Base-by-base conservation (phyloP, 1,284 basidiomycete species). In the Psilocybe mexicana region DNA sequence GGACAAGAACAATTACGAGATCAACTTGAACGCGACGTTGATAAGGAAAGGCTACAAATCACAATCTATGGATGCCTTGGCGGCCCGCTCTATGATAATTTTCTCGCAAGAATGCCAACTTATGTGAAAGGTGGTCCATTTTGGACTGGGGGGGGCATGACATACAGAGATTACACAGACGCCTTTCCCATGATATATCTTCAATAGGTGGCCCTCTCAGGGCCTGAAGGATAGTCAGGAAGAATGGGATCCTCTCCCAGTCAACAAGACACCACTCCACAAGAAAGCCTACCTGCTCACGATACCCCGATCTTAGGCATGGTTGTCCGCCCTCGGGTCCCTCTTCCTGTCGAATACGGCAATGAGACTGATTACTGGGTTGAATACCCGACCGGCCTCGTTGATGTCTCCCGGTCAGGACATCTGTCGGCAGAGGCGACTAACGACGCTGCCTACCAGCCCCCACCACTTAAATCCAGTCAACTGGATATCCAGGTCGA, bases 371-470 rank as follows among this genome's bases (percentile, higher is more conserved):
- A 76, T 6, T 88, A 84, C 69, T 88, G 86, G 87, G 81, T 86
- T 36, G 86, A 88, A 68, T 87, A 87, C 65, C 84, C 86, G 3
- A 77, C 76, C 25, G 86, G 86, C 0, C 76, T 87, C 30, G 71
- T 88, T 33, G 85, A 88, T 67, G 70, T 88, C 48, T 81, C 85
- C 18, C 79, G 85, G 44, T 74, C 74, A 12, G 65, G 67, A 48
- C 82, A 77, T 61, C 70, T 81, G 18, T 54, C 62, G 5, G 36
- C 46, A 2, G 55, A 62, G 23, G 59, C 52, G 18, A 51, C 45
- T 28, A 56, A 55, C 5, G 58, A 52, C 25, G 55, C 60, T 14
- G 44, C n/a, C 42, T 55, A 56, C 8, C 55, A 63, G 7, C 70
- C 76, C 5, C 75, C 79, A 2, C 70, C 73, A 6, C 68, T 79